Evolutionary conservation across 1,284 basidiomycete species (phyloP).

Genomic region (Cystobasidium sp.): DNA sequence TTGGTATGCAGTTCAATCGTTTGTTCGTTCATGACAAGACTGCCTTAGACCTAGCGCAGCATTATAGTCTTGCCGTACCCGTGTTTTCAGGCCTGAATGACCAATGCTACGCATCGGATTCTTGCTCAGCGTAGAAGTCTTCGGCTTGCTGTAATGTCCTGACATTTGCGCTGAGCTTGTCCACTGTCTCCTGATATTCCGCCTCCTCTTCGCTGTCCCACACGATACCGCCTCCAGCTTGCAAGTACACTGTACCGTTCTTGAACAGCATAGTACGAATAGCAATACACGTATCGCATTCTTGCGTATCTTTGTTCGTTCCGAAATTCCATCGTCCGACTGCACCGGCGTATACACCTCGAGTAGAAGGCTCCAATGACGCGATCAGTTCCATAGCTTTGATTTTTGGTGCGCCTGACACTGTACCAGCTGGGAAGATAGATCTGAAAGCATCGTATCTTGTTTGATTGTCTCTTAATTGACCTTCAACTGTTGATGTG

Average conservation of each 20-base stretch:
- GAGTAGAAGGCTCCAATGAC: constrained; percentile 82
- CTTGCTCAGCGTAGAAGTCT: constrained; percentile 63
- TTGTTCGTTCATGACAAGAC: no score
- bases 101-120: not conserved
- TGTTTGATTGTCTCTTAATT: constrained; percentile 78
- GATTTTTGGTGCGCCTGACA: constrained; percentile 99
- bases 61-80: not conserved
- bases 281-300: constrained; percentile 98
- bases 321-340: constrained; percentile 94
- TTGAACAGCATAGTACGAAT: constrained; percentile 99
- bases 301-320: constrained; percentile 68
- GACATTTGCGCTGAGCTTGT: constrained; percentile 88
- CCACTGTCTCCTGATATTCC: constrained; percentile 93
- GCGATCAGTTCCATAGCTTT: constrained; percentile 95
- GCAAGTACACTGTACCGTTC: constrained; percentile 86
- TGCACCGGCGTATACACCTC: constrained; percentile 96
- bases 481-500: constrained; percentile 91
- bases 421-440: constrained; percentile 98
- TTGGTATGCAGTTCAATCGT: no score
- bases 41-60: no score
- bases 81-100: not conserved
- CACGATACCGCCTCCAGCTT: constrained; percentile 97
- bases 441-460: constrained; percentile 98
- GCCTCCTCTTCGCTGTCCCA: constrained; percentile 97
- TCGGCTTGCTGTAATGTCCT: constrained; percentile 87